Evolutionary conservation across 1,139 yeast genomes (phyloP).

Genomic region (Nakaseomyces sp.): DNA sequence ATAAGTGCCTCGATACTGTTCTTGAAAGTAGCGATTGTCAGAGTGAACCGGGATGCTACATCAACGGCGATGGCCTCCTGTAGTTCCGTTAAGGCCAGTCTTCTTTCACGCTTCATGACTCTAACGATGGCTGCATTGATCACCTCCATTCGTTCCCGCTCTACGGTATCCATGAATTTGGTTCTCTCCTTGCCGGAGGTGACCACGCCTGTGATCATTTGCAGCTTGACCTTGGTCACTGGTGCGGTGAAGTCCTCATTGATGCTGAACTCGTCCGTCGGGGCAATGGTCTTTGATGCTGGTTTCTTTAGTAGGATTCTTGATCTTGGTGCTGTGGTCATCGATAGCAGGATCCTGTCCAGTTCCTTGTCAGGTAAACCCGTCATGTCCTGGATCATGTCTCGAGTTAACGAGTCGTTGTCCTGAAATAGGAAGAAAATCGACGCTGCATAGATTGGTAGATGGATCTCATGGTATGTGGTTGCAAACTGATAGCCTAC

Average conservation of each 20-base stretch:
- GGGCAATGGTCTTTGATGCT: constrained; percentile 60
- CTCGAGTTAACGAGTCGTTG: constrained; percentile 45
- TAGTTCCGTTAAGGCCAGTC: constrained; percentile 54
- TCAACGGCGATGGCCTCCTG: constrained; percentile 59
- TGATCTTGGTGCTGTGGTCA: constrained; percentile 77
- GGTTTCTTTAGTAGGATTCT: constrained; percentile 66
- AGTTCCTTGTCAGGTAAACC: constrained; percentile 67
- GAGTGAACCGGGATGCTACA: constrained; percentile 56
- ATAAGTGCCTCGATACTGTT: constrained; percentile 71
- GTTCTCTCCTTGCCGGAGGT: neutral
- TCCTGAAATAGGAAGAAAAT: constrained; percentile 63
- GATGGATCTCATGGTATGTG: constrained; percentile 66
- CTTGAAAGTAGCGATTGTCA: constrained; percentile 61
- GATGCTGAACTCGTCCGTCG: constrained; percentile 56
- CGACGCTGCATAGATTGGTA: constrained; percentile 74
- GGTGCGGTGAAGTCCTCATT: constrained; percentile 69
- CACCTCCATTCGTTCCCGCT: constrained; percentile 48
- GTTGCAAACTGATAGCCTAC: constrained; percentile 58
- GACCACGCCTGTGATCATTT: constrained; percentile 44
- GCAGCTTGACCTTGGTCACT: constrained; percentile 62
- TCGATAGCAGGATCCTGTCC: constrained; percentile 69
- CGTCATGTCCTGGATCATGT: constrained; percentile 58
- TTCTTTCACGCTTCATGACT: constrained; percentile 69
- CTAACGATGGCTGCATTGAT: constrained; percentile 87
- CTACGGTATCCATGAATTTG: constrained; percentile 15